Conservation (phyloP, 139 green algal species). For the Chara braunii region DNA sequence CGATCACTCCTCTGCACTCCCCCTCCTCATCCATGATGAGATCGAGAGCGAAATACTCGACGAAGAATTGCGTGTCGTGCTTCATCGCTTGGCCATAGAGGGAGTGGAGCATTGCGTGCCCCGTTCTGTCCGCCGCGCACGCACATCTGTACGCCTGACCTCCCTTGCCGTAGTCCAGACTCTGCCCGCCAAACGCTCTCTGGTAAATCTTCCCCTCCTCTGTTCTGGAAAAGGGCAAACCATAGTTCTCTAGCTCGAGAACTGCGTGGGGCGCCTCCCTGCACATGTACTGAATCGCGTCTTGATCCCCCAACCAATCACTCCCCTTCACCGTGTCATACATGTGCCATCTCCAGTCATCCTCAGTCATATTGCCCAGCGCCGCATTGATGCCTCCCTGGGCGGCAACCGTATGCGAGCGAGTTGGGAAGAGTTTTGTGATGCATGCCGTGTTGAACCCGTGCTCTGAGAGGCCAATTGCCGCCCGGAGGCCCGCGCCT, state of each 20-base stretch:
- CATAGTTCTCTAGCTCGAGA: conserved; percentile 97
- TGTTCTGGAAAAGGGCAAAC: conserved; percentile 93
- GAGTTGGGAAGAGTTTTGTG: conserved; percentile 99
- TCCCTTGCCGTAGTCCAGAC: conserved; percentile 86
- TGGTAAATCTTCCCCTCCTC: conserved; percentile 99
- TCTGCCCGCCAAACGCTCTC: conserved; percentile 88
- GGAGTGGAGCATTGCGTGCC: conserved; percentile 98
- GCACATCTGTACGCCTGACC: conserved; percentile 81
- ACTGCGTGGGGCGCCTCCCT: conserved; percentile 89
- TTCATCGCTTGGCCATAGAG: conserved; percentile 94
- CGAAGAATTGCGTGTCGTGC: conserved; percentile 94
- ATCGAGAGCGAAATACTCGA: conserved; percentile 98
- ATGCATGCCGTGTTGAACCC: conserved; percentile 98
- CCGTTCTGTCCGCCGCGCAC: conserved; percentile 88
- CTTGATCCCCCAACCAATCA: conserved; percentile 88
- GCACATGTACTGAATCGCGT: conserved; percentile 74
- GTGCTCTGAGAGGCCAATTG: conserved; percentile 83
- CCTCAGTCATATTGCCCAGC: conserved; percentile 93
- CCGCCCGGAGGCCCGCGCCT: conserved; percentile 81
- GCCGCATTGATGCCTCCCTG: conserved; percentile 93
- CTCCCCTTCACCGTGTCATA: conserved; percentile 99
- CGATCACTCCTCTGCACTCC: conserved; percentile 52
- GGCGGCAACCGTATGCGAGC: conserved; percentile 95
- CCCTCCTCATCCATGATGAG: conserved; percentile 88
- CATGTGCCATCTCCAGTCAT: conserved; percentile 98